A percentile compares a stretch with the other conserved stretches of the same genome.
These are phyloP conservation scores for Helotiales sp. DNA, from an alignment of 2,329 filamentous ascomycete genomes.

Conservation along the genomic window DNA sequence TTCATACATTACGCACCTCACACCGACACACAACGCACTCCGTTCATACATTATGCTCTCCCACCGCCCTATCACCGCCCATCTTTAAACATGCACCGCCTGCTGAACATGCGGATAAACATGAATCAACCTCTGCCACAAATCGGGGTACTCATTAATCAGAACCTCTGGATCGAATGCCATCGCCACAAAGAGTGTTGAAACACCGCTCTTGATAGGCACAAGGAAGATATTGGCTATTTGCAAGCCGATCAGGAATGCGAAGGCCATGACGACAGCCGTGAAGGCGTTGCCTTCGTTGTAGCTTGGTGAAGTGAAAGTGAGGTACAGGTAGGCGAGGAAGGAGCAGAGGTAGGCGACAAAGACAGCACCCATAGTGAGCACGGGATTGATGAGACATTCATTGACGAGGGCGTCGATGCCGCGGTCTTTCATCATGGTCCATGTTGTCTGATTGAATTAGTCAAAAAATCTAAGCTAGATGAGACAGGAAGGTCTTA, in stretches of 20 bases:
- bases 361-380: constrained; percentile 80
- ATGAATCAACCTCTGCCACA: constrained; percentile 78
- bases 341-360: constrained; percentile 83
- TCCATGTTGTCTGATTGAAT: constrained; percentile 44
- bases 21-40: background rate
- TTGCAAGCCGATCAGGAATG: constrained; percentile 89
- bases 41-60: background rate
- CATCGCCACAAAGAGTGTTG: constrained; percentile 86
- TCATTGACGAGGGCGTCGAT: constrained; percentile 85
- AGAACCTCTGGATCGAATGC: constrained; percentile 75
- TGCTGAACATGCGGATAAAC: constrained; percentile 86
- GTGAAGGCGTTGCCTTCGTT: constrained; percentile 73
- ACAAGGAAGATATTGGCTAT: constrained; percentile 90
- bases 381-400: constrained; percentile 52
- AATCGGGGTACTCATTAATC: constrained; percentile 78
- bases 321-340: constrained; percentile 84
- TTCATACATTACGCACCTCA: background rate
- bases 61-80: background rate
- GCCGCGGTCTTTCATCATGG: constrained; percentile 88
- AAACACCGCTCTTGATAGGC: constrained; percentile 84
- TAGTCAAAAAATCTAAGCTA: constrained; percentile 4
- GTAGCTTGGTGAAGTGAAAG: constrained; percentile 80
- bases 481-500: constrained; percentile 45
- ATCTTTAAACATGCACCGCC: constrained; percentile 48
- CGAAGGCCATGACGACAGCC: constrained; percentile 78